phyloP scores from a whole-genome alignment of 371 early-diverging fungal species.

The Racocetra persica region DNA sequence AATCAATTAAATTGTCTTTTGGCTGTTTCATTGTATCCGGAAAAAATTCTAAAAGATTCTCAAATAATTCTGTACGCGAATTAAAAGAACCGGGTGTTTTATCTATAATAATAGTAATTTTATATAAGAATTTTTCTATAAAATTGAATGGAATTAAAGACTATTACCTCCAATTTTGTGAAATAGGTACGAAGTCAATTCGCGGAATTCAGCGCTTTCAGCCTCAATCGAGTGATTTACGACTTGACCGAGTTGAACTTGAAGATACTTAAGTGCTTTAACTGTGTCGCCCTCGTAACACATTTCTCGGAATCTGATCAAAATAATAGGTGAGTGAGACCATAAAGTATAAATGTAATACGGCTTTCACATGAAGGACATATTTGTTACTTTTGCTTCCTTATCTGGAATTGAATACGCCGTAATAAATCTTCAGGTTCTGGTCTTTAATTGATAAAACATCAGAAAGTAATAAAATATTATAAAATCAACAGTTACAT shows the following conservation, averaged over 20 bases:
- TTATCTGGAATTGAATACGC: conserved; percentile 66
- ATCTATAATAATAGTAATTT: conserved; percentile 7
- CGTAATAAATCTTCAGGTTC: conserved; percentile 64
- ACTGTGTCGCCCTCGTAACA: conserved; percentile 45
- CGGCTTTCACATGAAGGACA: too few relatives aligned
- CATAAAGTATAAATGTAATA: neutral
- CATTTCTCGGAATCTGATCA: conserved; percentile 35
- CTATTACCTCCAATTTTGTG: conserved; percentile 23
- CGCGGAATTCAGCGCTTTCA: conserved; percentile 72
- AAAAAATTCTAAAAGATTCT: conserved; percentile 75
- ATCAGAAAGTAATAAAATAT: too few relatives aligned
- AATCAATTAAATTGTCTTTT: conserved; percentile 72
- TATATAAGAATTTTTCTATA: neutral
- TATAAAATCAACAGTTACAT: neutral
- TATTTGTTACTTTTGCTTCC: conserved; percentile 63
- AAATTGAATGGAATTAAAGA: conserved; percentile 23
- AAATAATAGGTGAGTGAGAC: neutral
- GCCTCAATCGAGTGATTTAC: conserved; percentile 70
- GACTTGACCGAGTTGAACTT: conserved; percentile 64
- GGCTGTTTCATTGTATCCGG: conserved; percentile 86
- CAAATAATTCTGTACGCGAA: conserved; percentile 72
- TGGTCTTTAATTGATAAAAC: conserved; percentile 58
- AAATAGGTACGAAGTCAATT: conserved; percentile 68
- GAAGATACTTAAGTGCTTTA: conserved; percentile 74
- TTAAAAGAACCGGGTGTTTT: conserved; percentile 47